These are phyloP conservation scores for Usnea hakonensis DNA, from an alignment of 495 filamentous ascomycete genomes.

Conservation along the genomic window DNA sequence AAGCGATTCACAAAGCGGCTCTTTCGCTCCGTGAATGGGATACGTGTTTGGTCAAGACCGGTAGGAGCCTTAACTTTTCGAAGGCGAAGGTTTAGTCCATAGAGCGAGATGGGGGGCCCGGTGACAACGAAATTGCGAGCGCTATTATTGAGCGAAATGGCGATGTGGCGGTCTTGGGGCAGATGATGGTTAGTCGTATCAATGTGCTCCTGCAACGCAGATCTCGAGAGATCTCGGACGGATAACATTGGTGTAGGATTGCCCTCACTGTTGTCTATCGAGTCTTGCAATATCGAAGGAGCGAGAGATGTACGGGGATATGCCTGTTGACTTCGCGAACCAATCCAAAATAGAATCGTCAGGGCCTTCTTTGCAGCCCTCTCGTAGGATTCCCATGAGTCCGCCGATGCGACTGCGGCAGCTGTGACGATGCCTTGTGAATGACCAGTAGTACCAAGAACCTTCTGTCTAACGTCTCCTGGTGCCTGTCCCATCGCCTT, in stretches of 20 bases:
- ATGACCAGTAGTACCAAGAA: slow-evolving; percentile 87
- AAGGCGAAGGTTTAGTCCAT: slow-evolving; percentile 87
- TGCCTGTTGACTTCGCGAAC: slow-evolving; percentile 93
- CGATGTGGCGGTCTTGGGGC: slow-evolving; percentile 83
- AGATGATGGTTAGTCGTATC: slow-evolving; percentile 94
- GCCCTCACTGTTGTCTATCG: slow-evolving; percentile 87
- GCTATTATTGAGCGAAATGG: slow-evolving; percentile 92
- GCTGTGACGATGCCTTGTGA: slow-evolving; percentile 94
- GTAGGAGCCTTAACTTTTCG: slow-evolving; percentile 96
- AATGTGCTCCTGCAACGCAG: slow-evolving; percentile 86
- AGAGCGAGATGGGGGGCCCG: slow-evolving; percentile 88
- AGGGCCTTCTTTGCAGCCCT: slow-evolving; percentile 68
- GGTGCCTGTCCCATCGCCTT: slow-evolving; percentile 80
- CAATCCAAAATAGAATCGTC: slow-evolving; percentile 98
- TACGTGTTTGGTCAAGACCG: slow-evolving; percentile 88
- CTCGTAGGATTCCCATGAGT: slow-evolving; percentile 83
- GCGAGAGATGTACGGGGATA: slow-evolving; percentile 91
- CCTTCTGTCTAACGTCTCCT: slow-evolving; percentile 70
- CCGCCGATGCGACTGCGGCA: slow-evolving; percentile 80
- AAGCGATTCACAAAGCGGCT: slow-evolving; percentile 95
- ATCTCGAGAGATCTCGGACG: slow-evolving; percentile 79
- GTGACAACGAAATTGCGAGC: slow-evolving; percentile 95
- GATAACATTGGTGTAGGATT: slow-evolving; percentile 95
- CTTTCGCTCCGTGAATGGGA: slow-evolving; percentile 92
- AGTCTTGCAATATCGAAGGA: slow-evolving; percentile 88